Evolutionary conservation across 2,329 filamentous ascomycete species (phyloP).

Genomic region (Diaporthe humulicola): DNA sequence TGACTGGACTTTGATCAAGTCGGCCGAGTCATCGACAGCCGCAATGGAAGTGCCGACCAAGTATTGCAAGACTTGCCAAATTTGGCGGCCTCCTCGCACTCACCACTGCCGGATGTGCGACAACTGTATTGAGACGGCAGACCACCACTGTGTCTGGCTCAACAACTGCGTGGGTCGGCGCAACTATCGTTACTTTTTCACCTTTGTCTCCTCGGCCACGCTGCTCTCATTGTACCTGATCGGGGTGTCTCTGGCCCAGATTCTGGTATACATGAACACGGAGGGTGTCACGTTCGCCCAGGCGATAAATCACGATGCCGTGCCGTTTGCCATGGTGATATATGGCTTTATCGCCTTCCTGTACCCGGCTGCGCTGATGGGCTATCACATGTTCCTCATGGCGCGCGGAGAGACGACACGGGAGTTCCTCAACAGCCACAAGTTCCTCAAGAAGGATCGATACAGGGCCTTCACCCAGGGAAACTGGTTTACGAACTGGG

Average conservation of each 20-base stretch:
- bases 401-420: slow-evolving; percentile 93
- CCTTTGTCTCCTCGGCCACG: slow-evolving; percentile 86
- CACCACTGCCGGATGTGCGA: slow-evolving; percentile 98
- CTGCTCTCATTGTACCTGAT: slow-evolving; percentile 82
- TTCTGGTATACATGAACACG: slow-evolving; percentile 77
- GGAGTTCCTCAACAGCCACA: slow-evolving; percentile 96
- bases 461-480: slow-evolving; percentile 91
- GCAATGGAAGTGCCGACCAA: slow-evolving; percentile 99
- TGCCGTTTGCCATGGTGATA: slow-evolving; percentile 90
- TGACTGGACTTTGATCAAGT: slow-evolving; percentile 93
- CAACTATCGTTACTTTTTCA: slow-evolving; percentile 98
- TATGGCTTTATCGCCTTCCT: slow-evolving; percentile 81
- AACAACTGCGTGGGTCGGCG: slow-evolving; percentile 98
- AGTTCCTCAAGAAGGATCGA: slow-evolving; percentile 91
- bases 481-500: slow-evolving; percentile 81
- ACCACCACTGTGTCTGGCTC: slow-evolving; percentile 98
- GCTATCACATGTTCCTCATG: slow-evolving; percentile 93
- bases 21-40: slow-evolving; percentile 78
- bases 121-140: slow-evolving; percentile 96
- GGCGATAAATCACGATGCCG: slow-evolving; percentile 78
- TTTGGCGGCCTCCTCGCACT: slow-evolving; percentile 95
- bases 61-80: slow-evolving; percentile 97
- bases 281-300: slow-evolving; percentile 76
- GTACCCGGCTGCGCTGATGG: slow-evolving; percentile 87
- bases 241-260: slow-evolving; percentile 82